Base-by-base conservation (phyloP, 306 rosid genomes). In the Acacia acuminata region DNA sequence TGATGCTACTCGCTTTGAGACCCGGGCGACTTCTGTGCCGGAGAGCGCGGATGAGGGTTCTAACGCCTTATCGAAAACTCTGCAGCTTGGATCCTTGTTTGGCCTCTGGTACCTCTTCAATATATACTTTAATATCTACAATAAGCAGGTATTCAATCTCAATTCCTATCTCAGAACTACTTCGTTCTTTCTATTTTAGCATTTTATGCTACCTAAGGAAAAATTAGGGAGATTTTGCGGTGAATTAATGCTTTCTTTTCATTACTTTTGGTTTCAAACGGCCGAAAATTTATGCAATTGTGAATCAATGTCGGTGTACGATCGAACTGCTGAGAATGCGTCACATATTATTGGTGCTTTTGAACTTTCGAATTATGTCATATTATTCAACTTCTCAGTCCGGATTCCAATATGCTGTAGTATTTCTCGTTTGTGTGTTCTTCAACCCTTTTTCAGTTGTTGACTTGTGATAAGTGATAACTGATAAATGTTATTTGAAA, bases 91-190 rank as follows among this genome's bases (percentile, higher is more conserved):
- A 4, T 2, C 88, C 81, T 78, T 96, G 82, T 94, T 96, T 48
- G 98, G 97, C 12, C 85, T 96, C 36, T 96, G 99, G 99, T 94
- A 81, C 86, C 86, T 96, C 83, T 96, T 96, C 85, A 96, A 96
- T 83, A 94, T 94, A 85, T 96, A 91, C 91, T 96, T 96, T 89
- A 96, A 96, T 71, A 94, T 96, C 87, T 94, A 91, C 83, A 96
- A 96, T 77, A 96, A 96, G 79, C 97, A 96, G 99, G 99, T 96
- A 12, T 24, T 63, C 74, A 1, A 17, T 43, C 74, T 22, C 20
- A 36, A 24, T 61, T 63, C 70, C 73, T 61, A 1, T 64, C n/a
- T 25, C 45, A 38, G 22, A 60, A 50, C 24, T 55, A 40, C 67
- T 60, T 70, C 74, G 6, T 3, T 13, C 9, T 47, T 50, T 10